phyloP scores from a whole-genome alignment of 2,329 filamentous ascomycete species.

The Pseudofabraea citricarpa region DNA sequence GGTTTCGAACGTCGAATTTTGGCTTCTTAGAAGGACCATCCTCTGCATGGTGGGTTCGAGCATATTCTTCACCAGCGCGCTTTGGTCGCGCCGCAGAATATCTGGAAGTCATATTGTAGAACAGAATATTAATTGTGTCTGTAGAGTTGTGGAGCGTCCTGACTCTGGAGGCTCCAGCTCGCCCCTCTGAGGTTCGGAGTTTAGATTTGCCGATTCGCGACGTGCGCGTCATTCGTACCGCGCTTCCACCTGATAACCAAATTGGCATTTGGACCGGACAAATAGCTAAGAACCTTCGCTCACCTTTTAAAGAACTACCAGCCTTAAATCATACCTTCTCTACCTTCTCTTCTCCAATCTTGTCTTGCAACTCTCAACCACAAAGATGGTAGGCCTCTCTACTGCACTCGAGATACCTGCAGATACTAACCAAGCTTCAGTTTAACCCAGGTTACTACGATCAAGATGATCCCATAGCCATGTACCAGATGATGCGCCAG shows the following conservation, averaged over 20 bases:
- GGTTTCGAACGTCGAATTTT: constrained; percentile 92
- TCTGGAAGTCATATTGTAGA: constrained; percentile 50
- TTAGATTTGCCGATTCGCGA: constrained; percentile 12
- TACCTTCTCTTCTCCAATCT: too few relatives aligned
- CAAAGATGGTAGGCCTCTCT: background rate
- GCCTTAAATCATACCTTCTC: too few relatives aligned
- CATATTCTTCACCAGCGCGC: constrained; percentile 76
- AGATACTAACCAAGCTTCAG: constrained; percentile 15
- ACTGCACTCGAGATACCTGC: too few relatives aligned
- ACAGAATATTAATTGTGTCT: too few relatives aligned
- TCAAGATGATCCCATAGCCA: constrained; percentile 22
- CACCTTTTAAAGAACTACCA: too few relatives aligned
- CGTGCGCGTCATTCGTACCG: constrained; percentile 13
- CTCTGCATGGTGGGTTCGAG: constrained; percentile 66
- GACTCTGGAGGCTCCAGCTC: too few relatives aligned
- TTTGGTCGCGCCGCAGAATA: constrained; percentile 71
- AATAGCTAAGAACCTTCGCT: too few relatives aligned
- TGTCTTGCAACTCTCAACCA: too few relatives aligned
- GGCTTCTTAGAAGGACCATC: constrained; percentile 63
- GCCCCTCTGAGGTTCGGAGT: too few relatives aligned
- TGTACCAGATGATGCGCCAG: constrained; percentile 25
- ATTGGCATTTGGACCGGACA: too few relatives aligned
- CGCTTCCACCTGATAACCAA: constrained; percentile 9
- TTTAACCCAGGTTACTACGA: constrained; percentile 23
- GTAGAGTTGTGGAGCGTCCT: too few relatives aligned